Base-by-base conservation (phyloP, 768 basidiomycete species). In the Ramaria sp. region DNA sequence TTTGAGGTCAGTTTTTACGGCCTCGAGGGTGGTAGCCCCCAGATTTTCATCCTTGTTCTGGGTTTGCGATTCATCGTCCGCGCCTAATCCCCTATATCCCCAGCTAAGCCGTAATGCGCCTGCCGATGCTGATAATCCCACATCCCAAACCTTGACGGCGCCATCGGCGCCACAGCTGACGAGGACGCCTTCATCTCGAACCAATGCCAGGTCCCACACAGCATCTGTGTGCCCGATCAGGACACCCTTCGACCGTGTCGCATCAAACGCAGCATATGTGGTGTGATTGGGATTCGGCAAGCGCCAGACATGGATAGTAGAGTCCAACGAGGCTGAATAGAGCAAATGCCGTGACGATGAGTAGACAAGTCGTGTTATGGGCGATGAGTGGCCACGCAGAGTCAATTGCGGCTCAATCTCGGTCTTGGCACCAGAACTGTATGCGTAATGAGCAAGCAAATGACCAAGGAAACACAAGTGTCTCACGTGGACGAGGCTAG, bases 351-450 rank as follows among this genome's bases (percentile, higher is more conserved):
- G 84, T 9, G 82, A 78, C 1, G 89, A 83, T 2, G 90, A 81
- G 65, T 91, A 82, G 31, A 88, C 79, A 22, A 98, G 76, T 33
- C 87, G 80, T 1, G 95, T 97, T 63, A 98, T 86, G 37, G 91
- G 82, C 11, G 87, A 86, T 13, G 91, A 89, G 70, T 98, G 96
- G 4, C 93, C 93, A 13, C 96, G 88, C 55, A 91, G 82, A 1
- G 96, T 98, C 41, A 94, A 76, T 65, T 92, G 85, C 1, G 96
- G 95, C 65, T 97, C 94, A 38, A 91, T 80, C 66, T 98, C 96
- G 15, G 87, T 90, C 37, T 82, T 84, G 22, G 79, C 76, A 60
- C 86, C 80, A 51, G 80, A 72, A 61, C 87, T 89, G 61, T 22
- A 56, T 59, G 55, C 51, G 31, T 4, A 43, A 62, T 33, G 47